Evolutionary conservation across 2,329 filamentous ascomycete species (phyloP).

Genomic region (Diplodia sapinea): DNA sequence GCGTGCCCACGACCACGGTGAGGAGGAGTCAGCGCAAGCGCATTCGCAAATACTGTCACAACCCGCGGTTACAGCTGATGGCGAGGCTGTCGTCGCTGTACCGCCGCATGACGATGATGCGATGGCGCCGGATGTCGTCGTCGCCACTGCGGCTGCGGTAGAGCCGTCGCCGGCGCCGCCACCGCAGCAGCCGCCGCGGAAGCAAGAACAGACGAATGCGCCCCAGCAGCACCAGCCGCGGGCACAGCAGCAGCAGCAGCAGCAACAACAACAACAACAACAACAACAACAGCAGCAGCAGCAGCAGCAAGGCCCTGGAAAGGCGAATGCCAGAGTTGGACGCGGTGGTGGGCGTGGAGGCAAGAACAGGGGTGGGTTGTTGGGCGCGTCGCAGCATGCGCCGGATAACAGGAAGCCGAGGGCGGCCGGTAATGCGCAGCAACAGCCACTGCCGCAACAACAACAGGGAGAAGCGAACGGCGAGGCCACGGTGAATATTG

Average conservation of each 20-base stretch:
- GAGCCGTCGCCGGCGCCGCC: background rate
- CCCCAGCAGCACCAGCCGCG: background rate
- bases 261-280: background rate
- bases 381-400: slow-evolving; percentile 28
- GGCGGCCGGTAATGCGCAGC: background rate
- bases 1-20: background rate
- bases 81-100: background rate
- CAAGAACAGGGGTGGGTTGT: slow-evolving; percentile 30
- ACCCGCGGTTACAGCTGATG: background rate
- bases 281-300: no score
- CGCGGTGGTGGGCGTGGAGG: slow-evolving; percentile 33
- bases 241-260: slow-evolving; percentile 33
- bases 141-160: background rate
- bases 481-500: slow-evolving; percentile 31
- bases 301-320: slow-evolving; percentile 33
- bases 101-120: background rate
- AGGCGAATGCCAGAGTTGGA: slow-evolving; percentile 36
- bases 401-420: background rate
- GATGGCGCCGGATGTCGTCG: background rate
- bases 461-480: slow-evolving; percentile 33
- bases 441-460: slow-evolving; percentile 22
- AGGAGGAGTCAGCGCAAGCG: background rate
- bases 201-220: background rate
- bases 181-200: background rate
- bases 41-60: background rate